A percentile compares a stretch with the other conserved stretches of the same genome.
Evolutionary conservation across 2,329 filamentous ascomycete genomes (phyloP).

Genomic region (Fusarium setosum): DNA sequence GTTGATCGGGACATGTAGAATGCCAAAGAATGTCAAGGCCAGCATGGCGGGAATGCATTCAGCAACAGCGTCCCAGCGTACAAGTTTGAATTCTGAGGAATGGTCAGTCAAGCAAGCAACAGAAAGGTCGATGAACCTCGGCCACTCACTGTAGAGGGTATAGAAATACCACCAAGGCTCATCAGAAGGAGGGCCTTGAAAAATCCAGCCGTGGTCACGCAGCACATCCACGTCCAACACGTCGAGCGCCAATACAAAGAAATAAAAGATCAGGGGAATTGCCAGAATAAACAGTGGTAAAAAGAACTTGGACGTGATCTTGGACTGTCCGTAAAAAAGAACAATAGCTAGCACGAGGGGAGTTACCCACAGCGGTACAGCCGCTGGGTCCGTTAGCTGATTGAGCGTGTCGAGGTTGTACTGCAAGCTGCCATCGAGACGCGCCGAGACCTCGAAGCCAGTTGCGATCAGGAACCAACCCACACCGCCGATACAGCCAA

Average conservation of each 20-base stretch:
- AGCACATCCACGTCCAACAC: conserved; percentile 74
- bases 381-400: conserved; percentile 78
- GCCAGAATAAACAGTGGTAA: conserved; percentile 87
- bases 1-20: conserved; percentile 97
- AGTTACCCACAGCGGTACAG: conserved; percentile 83
- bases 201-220: conserved; percentile 87
- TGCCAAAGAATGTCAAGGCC: conserved; percentile 95
- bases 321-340: conserved; percentile 81
- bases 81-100: conserved; percentile 76
- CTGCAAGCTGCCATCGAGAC: conserved; percentile 85
- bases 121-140: too few relatives aligned
- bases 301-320: conserved; percentile 84
- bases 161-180: conserved; percentile 99
- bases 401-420: conserved; percentile 83
- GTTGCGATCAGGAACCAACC: conserved; percentile 95
- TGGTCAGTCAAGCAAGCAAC: conserved; percentile 26
- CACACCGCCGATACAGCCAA: conserved; percentile 96
- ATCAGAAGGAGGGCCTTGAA: conserved; percentile 82
- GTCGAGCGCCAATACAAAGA: conserved; percentile 77
- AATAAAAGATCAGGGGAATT: conserved; percentile 82
- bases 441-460: conserved; percentile 91
- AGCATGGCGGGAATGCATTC: conserved; percentile 94
- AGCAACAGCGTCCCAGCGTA: conserved; percentile 86
- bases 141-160: conserved; percentile 83
- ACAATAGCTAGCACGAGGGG: conserved; percentile 81